phyloP scores from a whole-genome alignment of 169 alveolate genomes.

The Cryptosporidium sp. region DNA sequence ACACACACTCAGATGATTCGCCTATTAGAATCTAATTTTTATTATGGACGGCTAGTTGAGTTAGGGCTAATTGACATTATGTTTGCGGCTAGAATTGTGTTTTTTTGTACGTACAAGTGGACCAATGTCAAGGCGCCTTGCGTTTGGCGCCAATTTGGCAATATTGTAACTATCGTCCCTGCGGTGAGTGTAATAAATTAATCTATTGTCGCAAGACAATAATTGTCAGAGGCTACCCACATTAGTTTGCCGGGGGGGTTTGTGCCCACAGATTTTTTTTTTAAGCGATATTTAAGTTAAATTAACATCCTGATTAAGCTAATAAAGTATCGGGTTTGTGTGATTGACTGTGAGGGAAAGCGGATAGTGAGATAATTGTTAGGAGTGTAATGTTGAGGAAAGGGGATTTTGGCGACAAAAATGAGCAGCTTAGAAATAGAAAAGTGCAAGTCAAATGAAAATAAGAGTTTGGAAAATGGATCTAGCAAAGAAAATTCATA shows the following conservation, averaged over 20 bases:
- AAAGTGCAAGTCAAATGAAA: not conserved
- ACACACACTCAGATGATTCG: too few relatives aligned
- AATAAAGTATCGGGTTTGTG: not conserved
- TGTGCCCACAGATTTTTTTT: slow-evolving; percentile 10
- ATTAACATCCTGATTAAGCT: not conserved
- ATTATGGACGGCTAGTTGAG: too few relatives aligned
- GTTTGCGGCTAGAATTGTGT: not conserved
- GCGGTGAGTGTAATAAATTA: not conserved
- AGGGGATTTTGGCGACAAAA: not conserved
- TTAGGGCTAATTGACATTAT: not conserved
- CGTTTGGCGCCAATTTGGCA: slow-evolving; percentile 50
- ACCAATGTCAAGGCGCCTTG: not conserved
- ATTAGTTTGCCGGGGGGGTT: slow-evolving; percentile 42
- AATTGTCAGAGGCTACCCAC: slow-evolving; percentile 51
- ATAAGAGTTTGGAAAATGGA: not conserved
- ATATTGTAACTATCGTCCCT: not conserved
- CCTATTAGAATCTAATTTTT: too few relatives aligned
- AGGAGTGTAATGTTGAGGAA: slow-evolving; percentile 17
- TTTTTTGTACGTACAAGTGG: slow-evolving; percentile 2
- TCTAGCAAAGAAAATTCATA: not conserved
- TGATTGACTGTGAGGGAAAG: slow-evolving; percentile 5
- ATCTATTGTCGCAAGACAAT: slow-evolving; percentile 38
- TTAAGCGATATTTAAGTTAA: not conserved
- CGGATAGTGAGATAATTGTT: not conserved
- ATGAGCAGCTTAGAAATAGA: slow-evolving; percentile 1